Percentiles rank a stretch among this genome's conserved stretches.
Evolutionary conservation across 108 stramenopile genomes (phyloP).

Genomic region (Mediolabrus comicus): DNA sequence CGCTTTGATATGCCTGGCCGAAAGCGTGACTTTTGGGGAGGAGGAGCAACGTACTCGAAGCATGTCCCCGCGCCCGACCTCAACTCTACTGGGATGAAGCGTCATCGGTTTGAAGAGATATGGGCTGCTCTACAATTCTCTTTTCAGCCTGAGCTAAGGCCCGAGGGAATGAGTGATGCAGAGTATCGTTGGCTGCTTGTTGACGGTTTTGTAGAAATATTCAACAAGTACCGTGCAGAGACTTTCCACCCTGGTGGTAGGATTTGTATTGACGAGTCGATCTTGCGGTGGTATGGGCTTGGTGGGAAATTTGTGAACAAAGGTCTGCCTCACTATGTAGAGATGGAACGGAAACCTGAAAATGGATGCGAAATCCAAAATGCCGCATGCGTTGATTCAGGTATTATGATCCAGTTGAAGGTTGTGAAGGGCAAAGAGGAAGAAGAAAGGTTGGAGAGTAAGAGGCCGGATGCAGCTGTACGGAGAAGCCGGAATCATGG

Average conservation of each 20-base stretch:
- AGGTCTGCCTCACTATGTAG: conserved; percentile 13
- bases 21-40: neutral
- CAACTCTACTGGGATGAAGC: conserved; percentile 7
- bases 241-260: conserved; percentile 1
- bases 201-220: neutral
- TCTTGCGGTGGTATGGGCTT: conserved; percentile 16
- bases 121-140: neutral
- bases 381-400: neutral
- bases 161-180: neutral
- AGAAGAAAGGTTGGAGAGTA: neutral
- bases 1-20: neutral
- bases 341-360: conserved; percentile 28
- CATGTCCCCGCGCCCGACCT: neutral
- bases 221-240: conserved; percentile 4
- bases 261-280: conserved; percentile 7
- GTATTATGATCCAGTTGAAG: conserved; percentile 14
- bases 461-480: too few species aligned
- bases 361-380: conserved; percentile 29
- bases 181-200: conserved; percentile 6
- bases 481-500: conserved; percentile 10
- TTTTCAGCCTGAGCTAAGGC: neutral
- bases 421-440: conserved; percentile 15
- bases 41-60: neutral
- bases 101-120: conserved; percentile 5
- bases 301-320: conserved; percentile 10